phyloP scores from a whole-genome alignment of 2,329 filamentous ascomycete genomes.

The Alternaria burnsii region DNA sequence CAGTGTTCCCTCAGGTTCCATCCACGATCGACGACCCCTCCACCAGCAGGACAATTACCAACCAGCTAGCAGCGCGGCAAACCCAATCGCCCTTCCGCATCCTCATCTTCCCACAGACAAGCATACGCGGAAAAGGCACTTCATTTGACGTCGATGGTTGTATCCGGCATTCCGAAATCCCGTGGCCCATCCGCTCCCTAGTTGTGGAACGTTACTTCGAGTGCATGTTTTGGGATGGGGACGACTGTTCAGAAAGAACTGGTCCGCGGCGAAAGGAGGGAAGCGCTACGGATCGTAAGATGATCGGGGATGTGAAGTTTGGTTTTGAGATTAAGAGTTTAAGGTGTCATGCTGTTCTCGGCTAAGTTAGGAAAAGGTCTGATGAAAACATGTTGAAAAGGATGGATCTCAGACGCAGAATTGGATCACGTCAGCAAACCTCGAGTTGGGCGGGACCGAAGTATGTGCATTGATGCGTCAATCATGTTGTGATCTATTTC shows the following conservation, averaged over 20 bases:
- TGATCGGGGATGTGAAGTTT: background rate
- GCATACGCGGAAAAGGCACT: background rate
- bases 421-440: background rate
- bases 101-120: background rate
- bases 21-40: background rate
- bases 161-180: background rate
- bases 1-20: background rate
- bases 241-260: background rate
- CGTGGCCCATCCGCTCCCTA: background rate
- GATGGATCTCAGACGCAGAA: too few species aligned
- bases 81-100: background rate
- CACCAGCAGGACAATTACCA: background rate
- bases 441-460: background rate
- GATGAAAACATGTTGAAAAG: background rate
- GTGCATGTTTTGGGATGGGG: background rate
- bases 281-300: background rate
- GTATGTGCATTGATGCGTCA: accelerated
- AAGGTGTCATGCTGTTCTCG: background rate
- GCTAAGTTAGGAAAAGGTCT: background rate
- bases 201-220: background rate
- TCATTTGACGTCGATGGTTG: background rate
- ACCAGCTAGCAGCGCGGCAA: background rate
- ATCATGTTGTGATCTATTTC: background rate
- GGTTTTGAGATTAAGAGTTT: background rate
- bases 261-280: background rate